These are phyloP conservation scores for Bidens hawaiensis DNA, from an alignment of 140 eudicot genomes.

Conservation along the genomic window DNA sequence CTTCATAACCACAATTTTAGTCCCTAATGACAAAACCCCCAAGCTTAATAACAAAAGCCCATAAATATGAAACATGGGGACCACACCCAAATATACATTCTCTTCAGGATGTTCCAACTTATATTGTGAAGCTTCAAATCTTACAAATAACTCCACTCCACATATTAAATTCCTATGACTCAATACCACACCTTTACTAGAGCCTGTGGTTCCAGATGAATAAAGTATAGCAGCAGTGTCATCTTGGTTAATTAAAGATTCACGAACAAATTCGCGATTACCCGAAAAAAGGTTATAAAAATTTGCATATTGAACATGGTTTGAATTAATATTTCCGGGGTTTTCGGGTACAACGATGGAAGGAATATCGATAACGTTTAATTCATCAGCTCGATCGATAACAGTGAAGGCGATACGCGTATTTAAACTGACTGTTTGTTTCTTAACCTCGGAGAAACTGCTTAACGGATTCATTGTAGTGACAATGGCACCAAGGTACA, in stretches of 20 bases:
- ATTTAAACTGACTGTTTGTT: conserved; percentile 48
- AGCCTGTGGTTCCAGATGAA: conserved; percentile 91
- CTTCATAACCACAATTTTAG: conserved; percentile 63
- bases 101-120: conserved; percentile 30
- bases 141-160: conserved; percentile 64
- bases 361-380: conserved; percentile 34
- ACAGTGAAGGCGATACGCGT: conserved; percentile 37
- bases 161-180: conserved; percentile 73
- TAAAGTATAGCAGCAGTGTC: conserved; percentile 81
- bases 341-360: conserved; percentile 47
- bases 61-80: conserved; percentile 87
- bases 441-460: conserved; percentile 55
- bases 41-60: conserved; percentile 34
- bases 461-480: conserved; percentile 78
- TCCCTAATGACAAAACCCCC: conserved; percentile 77
- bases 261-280: conserved; percentile 29
- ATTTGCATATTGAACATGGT: background rate
- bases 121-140: conserved; percentile 78
- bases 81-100: conserved; percentile 62
- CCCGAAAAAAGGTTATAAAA: conserved; percentile 42
- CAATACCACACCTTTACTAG: conserved; percentile 66
- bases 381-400: conserved; percentile 26
- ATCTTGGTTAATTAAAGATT: conserved; percentile 53
- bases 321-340: conserved; percentile 2
- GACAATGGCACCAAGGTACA: conserved; percentile 68